Percentiles rank a stretch among this genome's conserved stretches.
Conservation (phyloP, 805 yeast genomes). For the Ogataea angusta region DNA sequence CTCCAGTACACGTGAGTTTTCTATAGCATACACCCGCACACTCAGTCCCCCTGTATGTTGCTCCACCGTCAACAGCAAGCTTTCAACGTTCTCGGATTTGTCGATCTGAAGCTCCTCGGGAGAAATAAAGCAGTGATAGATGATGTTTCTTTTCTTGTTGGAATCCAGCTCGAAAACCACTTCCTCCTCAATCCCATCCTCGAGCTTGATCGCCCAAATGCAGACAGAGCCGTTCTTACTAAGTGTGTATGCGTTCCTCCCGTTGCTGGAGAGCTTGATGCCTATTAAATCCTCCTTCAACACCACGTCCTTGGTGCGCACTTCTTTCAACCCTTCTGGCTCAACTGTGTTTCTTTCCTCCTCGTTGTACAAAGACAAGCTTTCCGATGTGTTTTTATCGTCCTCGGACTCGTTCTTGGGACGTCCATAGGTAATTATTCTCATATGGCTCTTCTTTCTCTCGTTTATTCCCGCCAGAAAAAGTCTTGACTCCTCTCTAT, state of each 20-base stretch:
- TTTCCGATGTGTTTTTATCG: conserved; percentile 29
- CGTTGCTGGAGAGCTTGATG: conserved; percentile 27
- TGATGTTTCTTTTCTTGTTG: conserved; percentile 10
- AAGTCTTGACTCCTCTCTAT: conserved; percentile 19
- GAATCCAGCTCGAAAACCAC: conserved; percentile 12
- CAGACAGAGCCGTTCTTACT: conserved; percentile 31
- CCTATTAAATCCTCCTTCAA: conserved; percentile 26
- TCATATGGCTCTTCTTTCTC: conserved; percentile 31
- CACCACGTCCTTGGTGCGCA: conserved; percentile 29
- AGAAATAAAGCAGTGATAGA: conserved; percentile 26
- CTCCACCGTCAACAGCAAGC: conserved; percentile 24
- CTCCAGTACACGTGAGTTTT: conserved; percentile 27
- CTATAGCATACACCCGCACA: conserved; percentile 28
- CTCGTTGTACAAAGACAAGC: conserved; percentile 28
- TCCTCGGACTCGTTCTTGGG: conserved; percentile 21
- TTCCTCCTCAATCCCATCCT: conserved; percentile 11
- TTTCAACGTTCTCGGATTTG: conserved; percentile 21
- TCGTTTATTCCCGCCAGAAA: conserved; percentile 36
- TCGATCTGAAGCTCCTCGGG: conserved; percentile 26
- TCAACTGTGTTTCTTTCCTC: conserved; percentile 32
- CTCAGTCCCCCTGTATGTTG: conserved; percentile 16
- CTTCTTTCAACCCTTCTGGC: conserved; percentile 31
- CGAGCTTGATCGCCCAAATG: conserved; percentile 22
- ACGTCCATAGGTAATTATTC: conserved; percentile 27
- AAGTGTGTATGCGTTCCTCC: conserved; percentile 31